Evolutionary conservation across 176 grass and related monocot species (phyloP).

Genomic region (Elymus sibiricus): DNA sequence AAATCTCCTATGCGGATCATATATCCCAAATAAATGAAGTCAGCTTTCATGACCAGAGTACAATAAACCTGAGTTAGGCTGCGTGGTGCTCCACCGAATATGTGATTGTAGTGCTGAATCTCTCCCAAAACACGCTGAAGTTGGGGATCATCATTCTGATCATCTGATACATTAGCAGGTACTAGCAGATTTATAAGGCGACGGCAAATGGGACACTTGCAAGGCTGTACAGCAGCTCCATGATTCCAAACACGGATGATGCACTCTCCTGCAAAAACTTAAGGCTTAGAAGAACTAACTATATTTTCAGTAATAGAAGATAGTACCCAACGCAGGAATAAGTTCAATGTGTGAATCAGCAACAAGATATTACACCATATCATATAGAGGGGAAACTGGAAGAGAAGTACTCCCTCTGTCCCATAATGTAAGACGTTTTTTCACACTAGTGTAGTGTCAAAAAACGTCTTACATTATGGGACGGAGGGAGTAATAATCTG

Average conservation of each 20-base stretch:
- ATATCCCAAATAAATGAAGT: not conserved
- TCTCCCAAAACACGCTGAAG: slow-evolving; percentile 48
- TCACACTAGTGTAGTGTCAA: too few species aligned
- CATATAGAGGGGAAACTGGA: not conserved
- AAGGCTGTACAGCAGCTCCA: slow-evolving; percentile 71
- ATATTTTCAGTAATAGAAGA: slow-evolving; percentile 1
- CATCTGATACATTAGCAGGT: slow-evolving; percentile 48
- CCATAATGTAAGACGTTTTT: too few species aligned
- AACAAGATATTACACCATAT: not conserved
- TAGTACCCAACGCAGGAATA: not conserved
- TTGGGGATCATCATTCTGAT: slow-evolving; percentile 40
- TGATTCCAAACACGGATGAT: slow-evolving; percentile 87
- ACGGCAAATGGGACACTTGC: slow-evolving; percentile 90
- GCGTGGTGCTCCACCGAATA: slow-evolving; percentile 69
- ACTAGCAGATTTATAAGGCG: slow-evolving; percentile 77
- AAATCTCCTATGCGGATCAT: not conserved
- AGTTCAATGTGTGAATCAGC: not conserved
- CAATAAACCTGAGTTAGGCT: slow-evolving; percentile 69
- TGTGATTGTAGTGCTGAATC: slow-evolving; percentile 66
- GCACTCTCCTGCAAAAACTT: slow-evolving; percentile 58
- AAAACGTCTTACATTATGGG: too few species aligned
- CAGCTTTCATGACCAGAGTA: not conserved
- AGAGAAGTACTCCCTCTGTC: too few species aligned
- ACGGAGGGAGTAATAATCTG: too few species aligned
- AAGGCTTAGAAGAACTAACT: not conserved